Percentiles rank a stretch among this genome's conserved stretches.
These are phyloP conservation scores for Aspergillus novoparasiticus DNA, from an alignment of 2,329 filamentous ascomycete genomes.

Conservation along the genomic window DNA sequence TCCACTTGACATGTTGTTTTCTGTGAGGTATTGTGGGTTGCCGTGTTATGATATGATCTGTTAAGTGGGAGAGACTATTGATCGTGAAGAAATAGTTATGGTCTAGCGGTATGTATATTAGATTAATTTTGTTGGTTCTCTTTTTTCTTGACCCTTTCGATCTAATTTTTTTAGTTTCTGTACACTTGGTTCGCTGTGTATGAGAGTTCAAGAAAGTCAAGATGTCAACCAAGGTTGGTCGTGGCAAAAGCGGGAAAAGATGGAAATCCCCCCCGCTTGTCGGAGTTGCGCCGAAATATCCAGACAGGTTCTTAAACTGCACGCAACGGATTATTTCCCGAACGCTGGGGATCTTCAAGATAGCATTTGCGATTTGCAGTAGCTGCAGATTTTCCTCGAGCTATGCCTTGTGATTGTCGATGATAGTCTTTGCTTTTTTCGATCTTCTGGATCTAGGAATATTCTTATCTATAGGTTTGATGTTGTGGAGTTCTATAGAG, in stretches of 20 bases:
- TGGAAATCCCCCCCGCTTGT: neutral
- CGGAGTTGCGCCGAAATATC: neutral
- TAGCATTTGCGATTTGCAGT: slow-evolving; percentile 5
- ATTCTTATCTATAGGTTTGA: neutral
- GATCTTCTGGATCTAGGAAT: neutral
- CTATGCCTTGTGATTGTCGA: neutral
- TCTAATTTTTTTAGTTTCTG: neutral
- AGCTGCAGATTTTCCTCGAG: neutral
- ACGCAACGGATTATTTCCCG: slow-evolving; percentile 3
- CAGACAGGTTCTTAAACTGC: neutral
- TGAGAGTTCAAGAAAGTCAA: neutral
- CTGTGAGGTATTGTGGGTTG: neutral
- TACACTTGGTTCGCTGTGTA: neutral
- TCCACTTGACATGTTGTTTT: slow-evolving; percentile 11
- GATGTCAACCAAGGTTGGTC: neutral
- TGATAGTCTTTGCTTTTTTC: neutral
- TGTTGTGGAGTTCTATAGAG: neutral
- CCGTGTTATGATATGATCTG: neutral
- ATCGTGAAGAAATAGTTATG: neutral
- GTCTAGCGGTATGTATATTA: neutral
- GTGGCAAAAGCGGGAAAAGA: neutral
- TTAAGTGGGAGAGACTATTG: neutral
- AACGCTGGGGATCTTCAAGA: slow-evolving; percentile 3
- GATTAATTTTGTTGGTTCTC: neutral
- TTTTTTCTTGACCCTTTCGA: neutral